Base-by-base conservation (phyloP, 2,329 filamentous ascomycete genomes). In the Apiospora malaysiana region DNA sequence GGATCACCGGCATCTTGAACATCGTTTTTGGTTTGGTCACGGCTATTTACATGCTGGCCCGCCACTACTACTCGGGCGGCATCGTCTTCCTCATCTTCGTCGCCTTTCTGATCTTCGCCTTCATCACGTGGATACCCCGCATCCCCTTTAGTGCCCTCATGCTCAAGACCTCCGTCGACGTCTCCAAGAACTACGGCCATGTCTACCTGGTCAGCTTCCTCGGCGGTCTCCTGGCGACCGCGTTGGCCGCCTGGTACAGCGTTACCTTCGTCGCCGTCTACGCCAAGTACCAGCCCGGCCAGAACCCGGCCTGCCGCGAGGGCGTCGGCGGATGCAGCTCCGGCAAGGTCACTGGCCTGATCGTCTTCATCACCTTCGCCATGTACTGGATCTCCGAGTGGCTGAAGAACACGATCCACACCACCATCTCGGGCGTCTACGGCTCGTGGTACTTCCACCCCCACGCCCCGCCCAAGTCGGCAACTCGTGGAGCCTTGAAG, bases 371-470 rank as follows among this genome's bases (percentile, higher is more conserved):
- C 75, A 97, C 94, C 0, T 98, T 98, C 77, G 92, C 94, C 69
- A 93, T 91, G 82, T 98, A 97, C 83, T 98, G 95, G 95, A 91
- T 97, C 74, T 92, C 93, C 1, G 95, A 98, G 80, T 95, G 93
- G 88, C 84, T 98, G 76, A 98, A 98, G 85, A 97, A 97, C 82
- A 94, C 93, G 0, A 93, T 97, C 66, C 94, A 98, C 79, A 92
- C 92, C 1, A 94, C 91, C 32, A 92, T 97, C 71, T 93, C 94
- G 0, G 95, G 95, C 0, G 91, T 97, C 0, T 98, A 97, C 76
- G 95, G 94, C 0, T 92, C 92, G 0, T 98, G 95, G 95, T 98
- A 97, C 83, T 98, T 97, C 80, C 92, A 89, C 73, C 82, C 89
- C 0, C 83, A 86, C 71, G 88, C 90, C 59, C 92, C 94, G 77